phyloP scores from a whole-genome alignment of 1,139 yeast genomes.

The Kodamaea arcana region DNA sequence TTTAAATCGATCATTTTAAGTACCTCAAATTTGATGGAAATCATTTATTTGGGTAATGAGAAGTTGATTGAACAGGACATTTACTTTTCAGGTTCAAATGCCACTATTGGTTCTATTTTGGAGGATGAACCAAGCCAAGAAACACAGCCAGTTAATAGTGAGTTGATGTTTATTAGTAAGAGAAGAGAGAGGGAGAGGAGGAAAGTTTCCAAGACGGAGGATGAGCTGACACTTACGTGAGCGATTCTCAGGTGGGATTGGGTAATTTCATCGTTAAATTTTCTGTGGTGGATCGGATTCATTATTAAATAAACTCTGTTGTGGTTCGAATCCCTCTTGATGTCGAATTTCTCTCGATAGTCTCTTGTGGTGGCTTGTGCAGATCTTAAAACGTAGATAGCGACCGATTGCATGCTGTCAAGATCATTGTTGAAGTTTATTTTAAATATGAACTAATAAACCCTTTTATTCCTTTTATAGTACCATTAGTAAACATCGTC shows the following conservation, averaged over 20 bases:
- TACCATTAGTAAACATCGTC: too few relatives aligned
- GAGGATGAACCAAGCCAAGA: constrained; percentile 31
- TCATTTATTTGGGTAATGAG: constrained; percentile 67
- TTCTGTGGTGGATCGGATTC: too few relatives aligned
- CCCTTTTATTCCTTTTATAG: too few relatives aligned
- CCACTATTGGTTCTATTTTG: constrained; percentile 22
- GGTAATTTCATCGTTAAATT: neutral
- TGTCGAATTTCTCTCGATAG: too few relatives aligned
- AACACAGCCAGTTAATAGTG: constrained; percentile 25
- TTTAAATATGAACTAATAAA: too few relatives aligned
- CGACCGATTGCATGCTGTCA: too few relatives aligned
- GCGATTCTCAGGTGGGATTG: neutral
- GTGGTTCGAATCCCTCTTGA: neutral
- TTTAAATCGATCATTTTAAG: constrained; percentile 72
- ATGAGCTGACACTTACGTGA: too few relatives aligned
- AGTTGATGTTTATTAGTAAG: constrained; percentile 48
- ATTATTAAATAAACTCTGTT: neutral
- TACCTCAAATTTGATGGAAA: constrained; percentile 68
- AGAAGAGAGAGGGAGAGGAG: constrained; percentile 38
- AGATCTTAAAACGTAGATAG: too few relatives aligned
- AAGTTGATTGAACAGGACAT: constrained; percentile 41
- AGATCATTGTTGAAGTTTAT: too few relatives aligned
- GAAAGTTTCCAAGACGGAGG: too few relatives aligned
- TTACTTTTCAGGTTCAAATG: constrained; percentile 33
- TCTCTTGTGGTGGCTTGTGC: too few relatives aligned